Base-by-base conservation (phyloP, 2,329 filamentous ascomycete species). In the Esteya vermicola region DNA sequence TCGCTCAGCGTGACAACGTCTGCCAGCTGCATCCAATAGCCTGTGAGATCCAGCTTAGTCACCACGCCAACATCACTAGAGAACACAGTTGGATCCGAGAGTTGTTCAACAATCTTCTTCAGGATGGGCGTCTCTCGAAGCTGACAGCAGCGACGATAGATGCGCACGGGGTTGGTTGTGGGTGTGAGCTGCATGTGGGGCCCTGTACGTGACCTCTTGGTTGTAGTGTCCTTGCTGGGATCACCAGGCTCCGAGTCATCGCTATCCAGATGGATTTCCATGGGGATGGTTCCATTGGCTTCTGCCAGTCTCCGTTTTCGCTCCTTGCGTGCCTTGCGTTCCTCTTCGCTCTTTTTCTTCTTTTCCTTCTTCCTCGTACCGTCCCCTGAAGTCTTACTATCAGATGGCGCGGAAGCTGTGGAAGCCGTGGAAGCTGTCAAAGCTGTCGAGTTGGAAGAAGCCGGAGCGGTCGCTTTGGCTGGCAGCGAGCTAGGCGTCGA, bases 61-160 rank as follows among this genome's bases (percentile, higher is more conserved):
- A 96, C 81, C 13, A 85, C 71, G n/a, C 88, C 86, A 1, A 78
- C 74, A 33, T 77, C 67, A 2, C 71, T 58, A 9, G 78, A 68
- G 23, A 69, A 74, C 37, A 81, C 81, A n/a, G 72, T 69, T 1
- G 78, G 70, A 28, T 79, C 75, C 28, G 74, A 75, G 5, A 98
- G 78, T 57, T 95, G 86, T 52, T 93, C 85, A 0, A 85, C 89
- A 35, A 98, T 81, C 52, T 84, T 85, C 57, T 93, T 93, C 18
- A 96, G 64, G 39, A 95, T 88, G 0, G 86, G 85, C 0, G 86
- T 93, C 60, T 96, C 91, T 43, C 91, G 75, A 23, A 98, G 64
- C 54, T 96, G 89, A 55, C 91, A 96, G 56, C 91, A 96, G 53
- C 91, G 72, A 48, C 89, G 75, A 58, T 98, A 98, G 52, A 98